Conservation (phyloP, 768 basidiomycete species). For the Tricholoma sp. region DNA sequence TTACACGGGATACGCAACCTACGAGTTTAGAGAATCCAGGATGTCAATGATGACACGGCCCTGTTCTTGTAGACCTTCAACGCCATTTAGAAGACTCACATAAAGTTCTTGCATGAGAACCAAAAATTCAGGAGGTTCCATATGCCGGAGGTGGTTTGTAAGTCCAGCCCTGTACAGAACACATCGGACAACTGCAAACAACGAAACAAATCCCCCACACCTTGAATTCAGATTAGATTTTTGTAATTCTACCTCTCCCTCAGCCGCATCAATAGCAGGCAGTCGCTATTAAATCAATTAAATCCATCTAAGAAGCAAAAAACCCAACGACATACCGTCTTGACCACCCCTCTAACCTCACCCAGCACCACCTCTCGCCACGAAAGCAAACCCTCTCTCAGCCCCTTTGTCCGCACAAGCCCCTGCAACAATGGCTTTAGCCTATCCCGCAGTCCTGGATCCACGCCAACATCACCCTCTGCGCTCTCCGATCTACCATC, state of each 20-base stretch:
- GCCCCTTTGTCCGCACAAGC: slow-evolving; percentile 65
- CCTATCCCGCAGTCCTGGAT: slow-evolving; percentile 53
- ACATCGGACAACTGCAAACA: background rate
- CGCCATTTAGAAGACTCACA: slow-evolving; percentile 51
- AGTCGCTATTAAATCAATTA: slow-evolving; percentile 40
- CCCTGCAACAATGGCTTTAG: slow-evolving; percentile 71
- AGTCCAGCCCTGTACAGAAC: slow-evolving; percentile 30
- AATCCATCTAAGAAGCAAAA: background rate
- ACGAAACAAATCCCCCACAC: background rate
- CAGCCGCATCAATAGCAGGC: slow-evolving; percentile 53
- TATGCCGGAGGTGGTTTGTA: slow-evolving; percentile 52
- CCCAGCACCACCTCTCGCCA: slow-evolving; percentile 68
- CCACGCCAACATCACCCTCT: slow-evolving; percentile 19
- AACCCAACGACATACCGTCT: slow-evolving; percentile 42
- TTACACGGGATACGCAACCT: slow-evolving; percentile 19
- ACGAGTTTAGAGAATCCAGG: slow-evolving; percentile 36
- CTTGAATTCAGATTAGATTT: slow-evolving; percentile 11
- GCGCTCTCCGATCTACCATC: background rate
- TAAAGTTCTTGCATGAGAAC: slow-evolving; percentile 58
- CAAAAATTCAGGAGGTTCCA: slow-evolving; percentile 68
- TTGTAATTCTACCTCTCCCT: slow-evolving; percentile 32
- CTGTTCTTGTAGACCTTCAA: slow-evolving; percentile 66
- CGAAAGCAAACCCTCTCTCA: slow-evolving; percentile 60
- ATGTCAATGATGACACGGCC: slow-evolving; percentile 52
- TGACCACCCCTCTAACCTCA: slow-evolving; percentile 54